phyloP scores from a whole-genome alignment of 495 filamentous ascomycete species.

The Penicillium pulvis region DNA sequence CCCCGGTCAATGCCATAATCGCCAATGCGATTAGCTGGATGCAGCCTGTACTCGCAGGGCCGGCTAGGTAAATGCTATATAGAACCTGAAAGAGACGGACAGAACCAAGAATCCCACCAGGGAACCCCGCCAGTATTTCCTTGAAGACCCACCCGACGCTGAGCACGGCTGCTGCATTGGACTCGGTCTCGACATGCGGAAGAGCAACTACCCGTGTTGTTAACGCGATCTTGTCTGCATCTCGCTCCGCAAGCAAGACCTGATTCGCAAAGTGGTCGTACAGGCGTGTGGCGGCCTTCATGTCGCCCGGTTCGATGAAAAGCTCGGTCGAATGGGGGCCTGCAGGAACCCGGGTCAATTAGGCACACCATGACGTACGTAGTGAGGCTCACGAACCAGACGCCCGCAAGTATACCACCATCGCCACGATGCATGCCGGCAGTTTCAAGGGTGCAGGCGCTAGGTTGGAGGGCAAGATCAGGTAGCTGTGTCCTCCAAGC shows the following conservation, averaged over 20 bases:
- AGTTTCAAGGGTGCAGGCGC: slow-evolving; percentile 63
- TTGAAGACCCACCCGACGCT: slow-evolving; percentile 76
- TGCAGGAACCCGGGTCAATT: slow-evolving; percentile 22
- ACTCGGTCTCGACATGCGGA: slow-evolving; percentile 10
- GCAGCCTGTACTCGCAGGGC: slow-evolving; percentile 15
- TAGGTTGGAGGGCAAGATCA: slow-evolving; percentile 68
- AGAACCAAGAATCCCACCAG: slow-evolving; percentile 74
- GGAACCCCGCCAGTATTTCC: slow-evolving; percentile 66
- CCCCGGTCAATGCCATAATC: slow-evolving; percentile 38
- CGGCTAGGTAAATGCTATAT: slow-evolving; percentile 59
- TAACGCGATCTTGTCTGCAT: slow-evolving; percentile 34
- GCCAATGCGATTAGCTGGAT: slow-evolving; percentile 39
- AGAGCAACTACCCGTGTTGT: slow-evolving; percentile 35
- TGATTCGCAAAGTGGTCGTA: slow-evolving; percentile 45
- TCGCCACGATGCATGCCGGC: slow-evolving; percentile 75
- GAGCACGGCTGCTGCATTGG: slow-evolving; percentile 48
- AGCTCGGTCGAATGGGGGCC: slow-evolving; percentile 22
- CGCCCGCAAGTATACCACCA: slow-evolving; percentile 63
- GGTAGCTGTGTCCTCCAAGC: slow-evolving; percentile 70
- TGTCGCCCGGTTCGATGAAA: slow-evolving; percentile 37
- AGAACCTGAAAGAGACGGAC: slow-evolving; percentile 64
- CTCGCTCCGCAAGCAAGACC: slow-evolving; percentile 37
- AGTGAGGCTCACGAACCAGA: slow-evolving; percentile 55
- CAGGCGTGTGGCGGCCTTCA: slow-evolving; percentile 31
- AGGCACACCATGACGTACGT: slow-evolving; percentile 15